Evolutionary conservation across 331 rosid species (phyloP).

Genomic region (Malus hybrid): DNA sequence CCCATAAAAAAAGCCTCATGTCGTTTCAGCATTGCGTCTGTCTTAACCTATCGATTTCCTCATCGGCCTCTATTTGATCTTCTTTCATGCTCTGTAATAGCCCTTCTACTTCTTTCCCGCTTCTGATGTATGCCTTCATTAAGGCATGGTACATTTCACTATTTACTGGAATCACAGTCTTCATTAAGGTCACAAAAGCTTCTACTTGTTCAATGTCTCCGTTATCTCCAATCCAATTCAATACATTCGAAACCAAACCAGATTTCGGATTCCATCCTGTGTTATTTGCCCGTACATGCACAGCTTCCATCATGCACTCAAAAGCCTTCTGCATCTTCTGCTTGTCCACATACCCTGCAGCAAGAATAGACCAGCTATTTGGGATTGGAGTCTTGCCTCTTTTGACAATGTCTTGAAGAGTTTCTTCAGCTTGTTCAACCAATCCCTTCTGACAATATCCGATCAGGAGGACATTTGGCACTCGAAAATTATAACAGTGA

Average conservation of each 20-base stretch:
- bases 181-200: conserved; percentile 46
- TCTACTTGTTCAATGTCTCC: conserved; percentile 38
- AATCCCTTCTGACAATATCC: conserved; percentile 45
- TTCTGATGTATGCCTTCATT: conserved; percentile 33
- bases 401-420: conserved; percentile 28
- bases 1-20: not conserved
- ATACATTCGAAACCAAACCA: conserved; percentile 28
- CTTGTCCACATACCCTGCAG: conserved; percentile 47
- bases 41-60: conserved; percentile 20
- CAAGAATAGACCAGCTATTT: conserved; percentile 68
- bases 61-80: conserved; percentile 22
- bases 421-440: conserved; percentile 52
- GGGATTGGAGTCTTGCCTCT: conserved; percentile 64
- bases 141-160: conserved; percentile 48
- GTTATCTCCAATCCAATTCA: conserved; percentile 42
- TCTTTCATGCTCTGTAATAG: conserved; percentile 35
- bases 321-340: conserved; percentile 63
- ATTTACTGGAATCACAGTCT: conserved; percentile 37
- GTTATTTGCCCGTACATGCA: conserved; percentile 30
- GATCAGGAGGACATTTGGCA: conserved; percentile 48
- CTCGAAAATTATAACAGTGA: conserved; percentile 52
- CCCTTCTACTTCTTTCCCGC: conserved; percentile 37
- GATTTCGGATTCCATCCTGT: conserved; percentile 62
- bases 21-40: not conserved
- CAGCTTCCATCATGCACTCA: conserved; percentile 54